Base-by-base conservation (phyloP, 1,284 basidiomycete species). In the Porodaedalea pini region DNA sequence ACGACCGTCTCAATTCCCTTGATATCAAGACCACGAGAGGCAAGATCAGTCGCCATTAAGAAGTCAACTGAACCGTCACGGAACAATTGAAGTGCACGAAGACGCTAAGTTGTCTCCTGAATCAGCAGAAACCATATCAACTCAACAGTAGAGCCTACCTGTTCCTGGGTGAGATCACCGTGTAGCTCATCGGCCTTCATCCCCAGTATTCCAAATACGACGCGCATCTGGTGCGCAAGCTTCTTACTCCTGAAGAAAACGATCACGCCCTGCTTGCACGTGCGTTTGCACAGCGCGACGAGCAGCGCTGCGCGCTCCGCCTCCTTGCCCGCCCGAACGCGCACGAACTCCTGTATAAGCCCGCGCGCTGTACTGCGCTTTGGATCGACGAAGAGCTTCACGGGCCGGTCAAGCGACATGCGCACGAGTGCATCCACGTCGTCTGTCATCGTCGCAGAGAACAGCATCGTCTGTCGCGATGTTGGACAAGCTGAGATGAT, bases 361-460 rank as follows among this genome's bases (percentile, higher is more conserved):
- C 90, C 90, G 45, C 85, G 83, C 11, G 95, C 94, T 0, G 92
- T 96, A 37, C 81, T 86, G 56, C 90, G 83, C 70, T 94, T 94
- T 5, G 93, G 92, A 69, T 99, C 96, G 32, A 99, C 94, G 70
- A 98, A 98, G 27, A 99, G 79, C 40, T 94, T 83, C 23, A 96
- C 92, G 2, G 96, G 96, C 69, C 88, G 92, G 68, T 92, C 87
- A 49, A 99, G 77, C 15, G 91, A 93, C 79, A 98, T 90, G 66
- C 86, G 85, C 57, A 98, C 90, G 43, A 99, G 82, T 68, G 94
- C 89, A 67, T 98, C 94, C 6, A 99, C 90, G 0, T 89, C 89
- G 72, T 98, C 96, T 1, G 94, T 97, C 89, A 98, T 98, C 0
- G 96, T 99, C 1, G 96, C 96, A 0, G 94, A 97, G 73, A 99